phyloP scores from a whole-genome alignment of 2,329 filamentous ascomycete species.

The Pezicula neosporulosa region DNA sequence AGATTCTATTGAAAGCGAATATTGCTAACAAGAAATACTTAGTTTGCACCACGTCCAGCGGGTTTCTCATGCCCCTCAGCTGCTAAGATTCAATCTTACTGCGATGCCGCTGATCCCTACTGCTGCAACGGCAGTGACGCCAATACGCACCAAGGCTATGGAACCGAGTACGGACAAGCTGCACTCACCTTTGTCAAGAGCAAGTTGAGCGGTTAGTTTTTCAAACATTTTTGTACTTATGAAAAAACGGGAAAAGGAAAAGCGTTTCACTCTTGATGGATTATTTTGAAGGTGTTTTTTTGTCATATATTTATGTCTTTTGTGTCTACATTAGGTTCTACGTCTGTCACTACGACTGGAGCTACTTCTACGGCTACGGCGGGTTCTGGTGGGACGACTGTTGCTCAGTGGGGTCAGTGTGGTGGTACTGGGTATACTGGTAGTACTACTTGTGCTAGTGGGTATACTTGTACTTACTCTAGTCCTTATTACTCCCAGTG shows the following conservation, averaged over 20 bases:
- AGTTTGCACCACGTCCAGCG: conserved; percentile 53
- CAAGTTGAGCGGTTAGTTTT: conserved; percentile 33
- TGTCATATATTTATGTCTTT: no score
- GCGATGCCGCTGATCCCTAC: conserved; percentile 56
- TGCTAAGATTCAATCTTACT: conserved; percentile 56
- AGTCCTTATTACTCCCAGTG: conserved; percentile 17
- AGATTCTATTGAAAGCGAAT: background rate
- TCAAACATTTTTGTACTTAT: no score
- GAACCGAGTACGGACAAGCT: conserved; percentile 49
- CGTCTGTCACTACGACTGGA: background rate
- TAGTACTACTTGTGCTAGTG: conserved; percentile 7
- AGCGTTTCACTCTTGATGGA: no score
- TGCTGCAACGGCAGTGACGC: conserved; percentile 57
- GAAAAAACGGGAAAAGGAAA: no score
- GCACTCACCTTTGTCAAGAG: conserved; percentile 55
- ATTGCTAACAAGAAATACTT: conserved; percentile 2
- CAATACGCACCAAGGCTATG: conserved; percentile 54
- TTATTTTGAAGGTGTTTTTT: no score
- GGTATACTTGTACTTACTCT: conserved; percentile 9
- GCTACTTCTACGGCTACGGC: background rate
- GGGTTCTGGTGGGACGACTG: background rate
- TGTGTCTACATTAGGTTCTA: conserved; percentile 1
- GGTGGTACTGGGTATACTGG: conserved; percentile 13
- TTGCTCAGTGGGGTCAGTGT: conserved; percentile 7
- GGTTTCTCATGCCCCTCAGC: conserved; percentile 52